Evolutionary conservation across 2,329 filamentous ascomycete species (phyloP).

Genomic region (Lasiodiplodia gonubiensis): DNA sequence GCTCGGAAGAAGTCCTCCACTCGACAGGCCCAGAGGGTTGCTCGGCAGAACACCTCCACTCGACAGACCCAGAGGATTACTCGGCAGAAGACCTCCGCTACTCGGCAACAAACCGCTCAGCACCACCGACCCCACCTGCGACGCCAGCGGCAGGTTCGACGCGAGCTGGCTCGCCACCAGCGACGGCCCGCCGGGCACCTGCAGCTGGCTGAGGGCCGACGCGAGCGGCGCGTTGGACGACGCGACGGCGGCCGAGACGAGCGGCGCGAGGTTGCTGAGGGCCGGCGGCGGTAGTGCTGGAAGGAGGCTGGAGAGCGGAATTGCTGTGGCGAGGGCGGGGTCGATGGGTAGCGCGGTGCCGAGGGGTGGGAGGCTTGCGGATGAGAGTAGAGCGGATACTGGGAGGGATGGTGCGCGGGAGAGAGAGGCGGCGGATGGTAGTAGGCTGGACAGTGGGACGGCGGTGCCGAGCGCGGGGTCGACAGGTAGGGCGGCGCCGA

Average conservation of each 20-base stretch:
- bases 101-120: neutral
- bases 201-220: constrained; percentile 1
- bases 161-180: neutral
- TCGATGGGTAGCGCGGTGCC: neutral
- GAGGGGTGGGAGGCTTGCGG: too few species aligned
- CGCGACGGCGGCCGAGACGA: neutral
- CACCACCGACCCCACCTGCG: neutral
- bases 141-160: neutral
- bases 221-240: neutral
- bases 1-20: neutral
- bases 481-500: too few species aligned
- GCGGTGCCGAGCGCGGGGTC: too few species aligned
- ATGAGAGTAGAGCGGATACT: too few species aligned
- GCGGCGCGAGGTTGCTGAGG: neutral
- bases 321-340: neutral
- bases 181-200: neutral
- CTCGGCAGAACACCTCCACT: too few species aligned
- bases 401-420: too few species aligned
- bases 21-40: too few species aligned
- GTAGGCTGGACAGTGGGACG: too few species aligned
- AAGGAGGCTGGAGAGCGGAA: neutral
- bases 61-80: neutral
- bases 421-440: too few species aligned
- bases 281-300: neutral
- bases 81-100: neutral